These are phyloP conservation scores for Clavulina sp. DNA, from an alignment of 768 basidiomycete species.

Conservation along the genomic window DNA sequence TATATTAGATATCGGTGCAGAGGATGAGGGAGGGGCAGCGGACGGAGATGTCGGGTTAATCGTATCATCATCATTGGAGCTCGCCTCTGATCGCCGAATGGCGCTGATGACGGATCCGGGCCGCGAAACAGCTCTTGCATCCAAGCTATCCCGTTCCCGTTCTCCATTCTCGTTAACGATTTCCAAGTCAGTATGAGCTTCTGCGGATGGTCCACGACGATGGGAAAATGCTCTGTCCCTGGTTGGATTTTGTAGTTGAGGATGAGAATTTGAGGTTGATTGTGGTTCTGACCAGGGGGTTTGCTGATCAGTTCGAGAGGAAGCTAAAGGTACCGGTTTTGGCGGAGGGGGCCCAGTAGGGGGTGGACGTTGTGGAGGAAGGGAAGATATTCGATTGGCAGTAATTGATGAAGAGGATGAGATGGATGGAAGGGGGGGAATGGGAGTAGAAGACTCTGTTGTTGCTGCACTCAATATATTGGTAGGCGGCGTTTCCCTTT, in stretches of 20 bases:
- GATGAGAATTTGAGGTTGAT: too few relatives aligned
- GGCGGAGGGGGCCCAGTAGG: constrained; percentile 30
- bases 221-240: too few relatives aligned
- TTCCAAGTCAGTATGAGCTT: too few relatives aligned
- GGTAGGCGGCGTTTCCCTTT: too few relatives aligned
- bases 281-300: too few relatives aligned
- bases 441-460: neutral
- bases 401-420: neutral
- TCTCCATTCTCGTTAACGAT: too few relatives aligned
- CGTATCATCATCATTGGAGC: neutral
- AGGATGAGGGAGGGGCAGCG: neutral
- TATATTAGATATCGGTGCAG: neutral
- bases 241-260: too few relatives aligned
- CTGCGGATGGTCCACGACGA: too few relatives aligned
- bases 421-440: neutral
- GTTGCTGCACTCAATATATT: neutral
- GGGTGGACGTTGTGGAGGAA: constrained; percentile 32
- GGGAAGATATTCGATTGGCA: constrained; percentile 6
- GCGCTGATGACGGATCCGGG: neutral
- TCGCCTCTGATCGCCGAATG: neutral
- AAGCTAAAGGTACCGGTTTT: constrained; percentile 37
- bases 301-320: neutral
- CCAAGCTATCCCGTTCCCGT: too few relatives aligned
- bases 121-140: too few relatives aligned
- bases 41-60: neutral